Percentiles rank a stretch among this genome's conserved stretches.
These are phyloP conservation scores for Bruguiera sexangula DNA, from an alignment of 345 rosid species.

Conservation along the genomic window DNA sequence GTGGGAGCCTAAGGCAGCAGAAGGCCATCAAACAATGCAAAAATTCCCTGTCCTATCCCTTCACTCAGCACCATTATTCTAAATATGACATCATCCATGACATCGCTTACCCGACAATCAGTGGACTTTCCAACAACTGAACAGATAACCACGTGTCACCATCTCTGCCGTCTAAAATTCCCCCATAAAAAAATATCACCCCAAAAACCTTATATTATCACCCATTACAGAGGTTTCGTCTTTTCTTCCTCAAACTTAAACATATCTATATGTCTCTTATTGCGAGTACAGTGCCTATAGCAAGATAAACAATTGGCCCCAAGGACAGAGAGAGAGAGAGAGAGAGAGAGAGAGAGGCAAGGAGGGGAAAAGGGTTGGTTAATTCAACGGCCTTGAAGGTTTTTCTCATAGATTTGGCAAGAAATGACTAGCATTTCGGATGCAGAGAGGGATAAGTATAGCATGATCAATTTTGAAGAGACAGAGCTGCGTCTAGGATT, in stretches of 20 bases:
- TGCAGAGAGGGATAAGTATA: constrained; percentile 18
- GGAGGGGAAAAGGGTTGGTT: neutral
- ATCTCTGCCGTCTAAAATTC: constrained; percentile 37
- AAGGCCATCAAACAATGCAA: constrained; percentile 24
- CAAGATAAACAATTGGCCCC: neutral
- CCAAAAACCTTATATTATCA: constrained; percentile 23
- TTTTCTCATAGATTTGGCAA: neutral
- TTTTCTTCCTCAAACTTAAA: constrained; percentile 7
- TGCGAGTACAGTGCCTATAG: neutral
- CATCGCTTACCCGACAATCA: constrained; percentile 55
- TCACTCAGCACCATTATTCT: constrained; percentile 36
- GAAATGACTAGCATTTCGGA: constrained; percentile 19
- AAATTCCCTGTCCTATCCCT: constrained; percentile 42
- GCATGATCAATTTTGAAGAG: constrained; percentile 74
- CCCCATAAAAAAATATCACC: constrained; percentile 2
- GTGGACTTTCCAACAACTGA: constrained; percentile 31
- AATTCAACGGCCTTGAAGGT: neutral
- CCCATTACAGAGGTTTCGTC: constrained; percentile 21
- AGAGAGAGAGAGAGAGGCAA: neutral
- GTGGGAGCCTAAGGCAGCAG: constrained; percentile 20
- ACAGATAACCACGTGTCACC: constrained; percentile 40
- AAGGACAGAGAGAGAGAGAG: constrained; percentile 7
- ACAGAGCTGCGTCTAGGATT: constrained; percentile 79
- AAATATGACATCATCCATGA: constrained; percentile 46
- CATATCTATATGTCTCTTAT: neutral